Evolutionary conservation across 2,329 filamentous ascomycete species (phyloP).

Genomic region (Colletotrichum brevisporum): DNA sequence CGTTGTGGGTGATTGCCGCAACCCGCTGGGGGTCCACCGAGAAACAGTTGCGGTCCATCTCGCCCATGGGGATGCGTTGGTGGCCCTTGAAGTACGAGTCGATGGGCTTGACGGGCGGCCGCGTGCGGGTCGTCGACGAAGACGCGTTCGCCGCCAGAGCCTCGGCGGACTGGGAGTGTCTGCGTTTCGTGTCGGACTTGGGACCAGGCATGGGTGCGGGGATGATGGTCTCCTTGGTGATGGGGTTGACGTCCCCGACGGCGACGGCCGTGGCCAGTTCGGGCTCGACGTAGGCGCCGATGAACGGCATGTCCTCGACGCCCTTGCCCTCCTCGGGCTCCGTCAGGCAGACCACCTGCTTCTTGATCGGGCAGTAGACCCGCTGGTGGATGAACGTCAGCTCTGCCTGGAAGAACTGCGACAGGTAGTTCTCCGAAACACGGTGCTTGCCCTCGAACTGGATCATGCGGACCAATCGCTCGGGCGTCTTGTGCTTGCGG

Average conservation of each 20-base stretch:
- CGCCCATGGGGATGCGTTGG: slow-evolving; percentile 69
- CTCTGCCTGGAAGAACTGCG: slow-evolving; percentile 88
- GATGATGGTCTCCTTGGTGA: slow-evolving; percentile 80
- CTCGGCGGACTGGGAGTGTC: slow-evolving; percentile 53
- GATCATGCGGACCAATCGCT: slow-evolving; percentile 84
- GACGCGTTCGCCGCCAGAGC: slow-evolving; percentile 42
- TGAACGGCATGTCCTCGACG: slow-evolving; percentile 81
- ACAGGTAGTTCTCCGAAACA: slow-evolving; percentile 85
- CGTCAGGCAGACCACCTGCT: slow-evolving; percentile 82
- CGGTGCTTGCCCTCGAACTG: slow-evolving; percentile 90
- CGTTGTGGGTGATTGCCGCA: slow-evolving; percentile 64
- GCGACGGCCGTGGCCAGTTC: slow-evolving; percentile 82
- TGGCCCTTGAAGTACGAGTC: slow-evolving; percentile 67
- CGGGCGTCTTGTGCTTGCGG: slow-evolving; percentile 89
- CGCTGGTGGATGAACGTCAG: slow-evolving; percentile 94
- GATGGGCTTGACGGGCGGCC: slow-evolving; percentile 64
- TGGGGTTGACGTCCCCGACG: slow-evolving; percentile 86
- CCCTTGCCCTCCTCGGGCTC: slow-evolving; percentile 74
- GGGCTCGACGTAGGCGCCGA: slow-evolving; percentile 80
- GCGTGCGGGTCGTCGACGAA: slow-evolving; percentile 40
- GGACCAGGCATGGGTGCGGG: slow-evolving; percentile 56
- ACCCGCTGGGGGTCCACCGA: slow-evolving; percentile 64
- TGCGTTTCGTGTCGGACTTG: slow-evolving; percentile 59
- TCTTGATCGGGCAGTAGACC: slow-evolving; percentile 85
- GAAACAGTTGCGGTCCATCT: slow-evolving; percentile 75